phyloP scores from a whole-genome alignment of 352 stramenopile genomes.

The Phytophthora meadii region DNA sequence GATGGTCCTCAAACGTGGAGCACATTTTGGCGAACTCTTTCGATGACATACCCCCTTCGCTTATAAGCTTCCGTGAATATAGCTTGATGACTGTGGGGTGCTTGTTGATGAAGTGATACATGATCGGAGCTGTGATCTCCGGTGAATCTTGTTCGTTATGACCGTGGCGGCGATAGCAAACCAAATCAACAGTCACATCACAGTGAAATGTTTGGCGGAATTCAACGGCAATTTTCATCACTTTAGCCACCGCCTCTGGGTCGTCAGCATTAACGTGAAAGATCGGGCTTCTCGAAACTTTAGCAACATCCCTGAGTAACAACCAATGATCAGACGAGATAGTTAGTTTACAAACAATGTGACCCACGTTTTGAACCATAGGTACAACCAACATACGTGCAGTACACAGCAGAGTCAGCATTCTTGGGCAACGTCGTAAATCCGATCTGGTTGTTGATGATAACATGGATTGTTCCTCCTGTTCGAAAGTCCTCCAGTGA shows the following conservation, averaged over 20 bases:
- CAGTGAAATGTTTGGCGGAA: slow-evolving; percentile 93
- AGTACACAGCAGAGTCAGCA: slow-evolving; percentile 97
- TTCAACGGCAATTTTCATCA: slow-evolving; percentile 93
- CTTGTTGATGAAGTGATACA: slow-evolving; percentile 92
- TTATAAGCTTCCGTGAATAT: slow-evolving; percentile 77
- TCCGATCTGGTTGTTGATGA: slow-evolving; percentile 99
- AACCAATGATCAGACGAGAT: not conserved
- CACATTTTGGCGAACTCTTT: slow-evolving; percentile 62
- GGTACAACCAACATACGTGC: slow-evolving; percentile 60
- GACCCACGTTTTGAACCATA: not conserved
- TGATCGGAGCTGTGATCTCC: slow-evolving; percentile 88
- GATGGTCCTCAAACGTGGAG: slow-evolving; percentile 66
- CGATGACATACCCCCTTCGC: slow-evolving; percentile 56
- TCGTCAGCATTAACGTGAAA: slow-evolving; percentile 98
- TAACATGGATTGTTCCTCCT: slow-evolving; percentile 98
- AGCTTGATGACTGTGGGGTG: slow-evolving; percentile 82
- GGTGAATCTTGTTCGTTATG: slow-evolving; percentile 98
- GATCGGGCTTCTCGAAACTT: slow-evolving; percentile 95
- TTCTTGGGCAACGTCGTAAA: slow-evolving; percentile 99
- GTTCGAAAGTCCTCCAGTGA: slow-evolving; percentile 95
- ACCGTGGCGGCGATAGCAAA: slow-evolving; percentile 98
- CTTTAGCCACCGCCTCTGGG: slow-evolving; percentile 91
- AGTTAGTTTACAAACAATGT: slow-evolving; percentile 15
- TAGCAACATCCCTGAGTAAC: slow-evolving; percentile 93
- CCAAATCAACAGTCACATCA: slow-evolving; percentile 98